A percentile compares a stretch with the other conserved stretches of the same genome.
phyloP scores from a whole-genome alignment of 78 protist species.

The Dictyostelium brefeldianum region DNA sequence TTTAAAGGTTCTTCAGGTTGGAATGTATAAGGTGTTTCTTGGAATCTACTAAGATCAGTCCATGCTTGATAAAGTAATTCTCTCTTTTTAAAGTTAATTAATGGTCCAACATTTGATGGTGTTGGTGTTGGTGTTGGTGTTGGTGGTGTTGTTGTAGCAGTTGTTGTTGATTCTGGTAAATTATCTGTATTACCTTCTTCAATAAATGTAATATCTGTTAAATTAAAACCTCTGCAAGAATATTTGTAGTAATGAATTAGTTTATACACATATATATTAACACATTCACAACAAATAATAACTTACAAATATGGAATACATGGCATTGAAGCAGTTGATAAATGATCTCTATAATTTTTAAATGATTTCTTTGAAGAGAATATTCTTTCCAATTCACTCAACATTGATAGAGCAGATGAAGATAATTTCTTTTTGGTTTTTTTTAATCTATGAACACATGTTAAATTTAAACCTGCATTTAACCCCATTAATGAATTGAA shows the following conservation, averaged over 20 bases:
- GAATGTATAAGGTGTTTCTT: conserved; percentile 40
- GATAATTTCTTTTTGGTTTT: conserved; percentile 74
- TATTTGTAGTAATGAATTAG: background rate
- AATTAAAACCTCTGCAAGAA: conserved; percentile 42
- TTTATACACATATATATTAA: background rate
- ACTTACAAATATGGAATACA: conserved; percentile 76
- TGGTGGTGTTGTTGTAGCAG: background rate
- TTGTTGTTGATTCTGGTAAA: background rate
- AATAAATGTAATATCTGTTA: conserved; percentile 84
- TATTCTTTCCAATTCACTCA: conserved; percentile 59
- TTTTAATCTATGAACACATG: conserved; percentile 79
- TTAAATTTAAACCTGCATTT: conserved; percentile 74
- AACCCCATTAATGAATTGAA: conserved; percentile 82
- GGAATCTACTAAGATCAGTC: conserved; percentile 44
- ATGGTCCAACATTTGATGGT: background rate
- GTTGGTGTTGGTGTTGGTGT: background rate
- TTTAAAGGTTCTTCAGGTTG: conserved; percentile 65
- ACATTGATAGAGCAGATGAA: conserved; percentile 9
- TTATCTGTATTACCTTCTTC: conserved; percentile 80
- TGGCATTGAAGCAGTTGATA: conserved; percentile 31
- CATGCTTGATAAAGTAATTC: conserved; percentile 76
- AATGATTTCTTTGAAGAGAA: conserved; percentile 81
- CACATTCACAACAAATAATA: no score
- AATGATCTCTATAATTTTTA: conserved; percentile 69
- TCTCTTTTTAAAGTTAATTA: conserved; percentile 81